A percentile compares a stretch with the other conserved stretches of the same genome.
Evolutionary conservation across 805 yeast genomes (phyloP).

Genomic region (Metschnikowia matae): DNA sequence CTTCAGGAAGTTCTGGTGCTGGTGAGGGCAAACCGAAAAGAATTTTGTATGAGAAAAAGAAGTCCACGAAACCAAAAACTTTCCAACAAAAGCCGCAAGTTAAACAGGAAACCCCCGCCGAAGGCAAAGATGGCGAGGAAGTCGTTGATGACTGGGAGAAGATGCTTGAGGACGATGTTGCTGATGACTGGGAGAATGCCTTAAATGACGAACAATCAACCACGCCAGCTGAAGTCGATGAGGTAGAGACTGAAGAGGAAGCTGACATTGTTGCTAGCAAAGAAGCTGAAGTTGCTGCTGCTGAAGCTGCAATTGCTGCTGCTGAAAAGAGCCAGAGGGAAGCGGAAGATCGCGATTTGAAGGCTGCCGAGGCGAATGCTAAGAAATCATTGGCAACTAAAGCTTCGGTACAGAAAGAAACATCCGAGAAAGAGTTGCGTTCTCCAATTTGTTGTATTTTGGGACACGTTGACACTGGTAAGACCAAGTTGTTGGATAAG

Average conservation of each 20-base stretch:
- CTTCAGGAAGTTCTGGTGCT: slow-evolving; percentile 19
- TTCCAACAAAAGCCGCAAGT: slow-evolving; percentile 24
- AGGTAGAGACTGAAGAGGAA: slow-evolving; percentile 17
- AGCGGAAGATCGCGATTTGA: slow-evolving; percentile 14
- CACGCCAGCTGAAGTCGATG: slow-evolving; percentile 18
- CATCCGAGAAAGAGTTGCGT: slow-evolving; percentile 61
- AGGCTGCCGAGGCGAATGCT: slow-evolving; percentile 27
- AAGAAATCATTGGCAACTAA: slow-evolving; percentile 22
- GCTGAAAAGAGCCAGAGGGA: slow-evolving; percentile 9
- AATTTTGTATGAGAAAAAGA: slow-evolving; percentile 68
- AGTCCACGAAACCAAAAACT: slow-evolving; percentile 47
- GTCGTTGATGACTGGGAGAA: slow-evolving; percentile 21
- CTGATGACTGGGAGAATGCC: slow-evolving; percentile 47
- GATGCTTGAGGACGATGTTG: slow-evolving; percentile 39
- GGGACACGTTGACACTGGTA: slow-evolving; percentile 99
- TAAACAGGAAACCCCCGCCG: slow-evolving; percentile 9
- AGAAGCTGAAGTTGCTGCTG: slow-evolving; percentile 8
- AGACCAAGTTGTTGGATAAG: slow-evolving; percentile 93
- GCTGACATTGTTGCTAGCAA: slow-evolving; percentile 9
- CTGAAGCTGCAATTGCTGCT: slow-evolving; percentile 15
- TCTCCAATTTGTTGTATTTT: slow-evolving; percentile 98
- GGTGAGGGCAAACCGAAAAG: slow-evolving; percentile 51
- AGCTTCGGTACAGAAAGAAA: slow-evolving; percentile 10
- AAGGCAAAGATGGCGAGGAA: slow-evolving; percentile 23
- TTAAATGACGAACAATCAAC: slow-evolving; percentile 20